Conservation (phyloP, 805 yeast genomes). For the Sungouiozyma intestinalis region DNA sequence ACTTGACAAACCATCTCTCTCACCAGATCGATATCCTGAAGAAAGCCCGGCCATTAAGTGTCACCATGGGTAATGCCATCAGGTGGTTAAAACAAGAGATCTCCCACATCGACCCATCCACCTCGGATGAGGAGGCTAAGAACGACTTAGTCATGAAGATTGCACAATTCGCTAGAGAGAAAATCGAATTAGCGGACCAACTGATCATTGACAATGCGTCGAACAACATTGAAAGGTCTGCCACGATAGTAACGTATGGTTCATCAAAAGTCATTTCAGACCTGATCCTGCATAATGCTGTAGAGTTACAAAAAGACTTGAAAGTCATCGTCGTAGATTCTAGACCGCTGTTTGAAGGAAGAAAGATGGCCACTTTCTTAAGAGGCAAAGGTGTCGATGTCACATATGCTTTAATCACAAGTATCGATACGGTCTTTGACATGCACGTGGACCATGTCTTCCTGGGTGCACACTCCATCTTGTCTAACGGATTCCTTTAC, state of each 20-base stretch:
- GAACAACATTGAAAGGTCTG: constrained; percentile 61
- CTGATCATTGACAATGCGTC: constrained; percentile 77
- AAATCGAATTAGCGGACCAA: constrained; percentile 71
- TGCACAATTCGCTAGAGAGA: constrained; percentile 73
- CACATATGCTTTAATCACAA: constrained; percentile 69
- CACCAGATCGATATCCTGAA: constrained; percentile 89
- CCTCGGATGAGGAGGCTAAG: constrained; percentile 50
- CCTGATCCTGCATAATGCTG: constrained; percentile 60
- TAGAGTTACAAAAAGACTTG: constrained; percentile 52
- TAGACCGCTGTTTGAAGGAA: constrained; percentile 90
- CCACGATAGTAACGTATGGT: constrained; percentile 79
- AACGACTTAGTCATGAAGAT: constrained; percentile 51
- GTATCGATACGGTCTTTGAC: constrained; percentile 69
- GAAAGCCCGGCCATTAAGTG: constrained; percentile 81
- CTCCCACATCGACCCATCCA: constrained; percentile 66
- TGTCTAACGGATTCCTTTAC: constrained; percentile 86
- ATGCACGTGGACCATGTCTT: constrained; percentile 79
- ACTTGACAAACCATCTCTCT: constrained; percentile 76
- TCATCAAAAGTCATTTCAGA: constrained; percentile 75
- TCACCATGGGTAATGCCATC: constrained; percentile 95
- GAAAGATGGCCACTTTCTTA: constrained; percentile 56
- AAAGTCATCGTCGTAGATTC: constrained; percentile 84
- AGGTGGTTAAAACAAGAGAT: constrained; percentile 96
- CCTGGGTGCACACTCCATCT: constrained; percentile 94
- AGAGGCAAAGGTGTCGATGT: constrained; percentile 52